Evolutionary conservation across 768 basidiomycete genomes (phyloP).

Genomic region (Dentipellis fragilis): DNA sequence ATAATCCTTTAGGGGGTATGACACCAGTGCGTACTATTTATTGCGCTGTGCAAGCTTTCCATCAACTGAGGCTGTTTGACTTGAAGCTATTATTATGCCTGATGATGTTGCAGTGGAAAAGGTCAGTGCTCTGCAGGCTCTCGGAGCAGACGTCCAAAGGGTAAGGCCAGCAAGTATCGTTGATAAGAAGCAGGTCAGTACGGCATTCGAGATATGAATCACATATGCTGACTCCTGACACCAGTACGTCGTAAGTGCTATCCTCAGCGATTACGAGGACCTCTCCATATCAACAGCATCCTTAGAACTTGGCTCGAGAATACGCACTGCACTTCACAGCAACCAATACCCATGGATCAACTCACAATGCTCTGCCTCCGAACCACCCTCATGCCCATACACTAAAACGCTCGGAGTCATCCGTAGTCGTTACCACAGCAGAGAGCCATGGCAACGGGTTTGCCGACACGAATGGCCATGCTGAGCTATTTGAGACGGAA

Average conservation of each 20-base stretch:
- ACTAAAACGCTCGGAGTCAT: slow-evolving; percentile 31
- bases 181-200: slow-evolving; percentile 80
- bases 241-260: slow-evolving; percentile 26
- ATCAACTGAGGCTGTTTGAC: slow-evolving; percentile 1
- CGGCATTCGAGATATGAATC: slow-evolving; percentile 10
- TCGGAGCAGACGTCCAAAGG: slow-evolving; percentile 84
- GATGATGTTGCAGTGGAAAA: slow-evolving; percentile 90
- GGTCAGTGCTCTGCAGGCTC: slow-evolving; percentile 66
- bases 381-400: slow-evolving; percentile 8
- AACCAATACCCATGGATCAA: slow-evolving; percentile 19
- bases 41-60: not conserved
- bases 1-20: slow-evolving; percentile 59
- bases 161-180: slow-evolving; percentile 94
- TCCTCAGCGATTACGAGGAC: not conserved
- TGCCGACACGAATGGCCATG: slow-evolving; percentile 19
- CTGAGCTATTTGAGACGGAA: slow-evolving; percentile 16
- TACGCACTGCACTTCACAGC: slow-evolving; percentile 67
- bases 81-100: slow-evolving; percentile 77
- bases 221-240: slow-evolving; percentile 10
- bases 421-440: slow-evolving; percentile 44
- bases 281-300: not conserved
- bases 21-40: slow-evolving; percentile 46
- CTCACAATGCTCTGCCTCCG: not conserved
- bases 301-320: slow-evolving; percentile 78
- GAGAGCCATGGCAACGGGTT: slow-evolving; percentile 22